A percentile compares a stretch with the other conserved stretches of the same genome.
phyloP scores from a whole-genome alignment of 768 basidiomycete genomes.

The Pleurotus salmoneostramineus region DNA sequence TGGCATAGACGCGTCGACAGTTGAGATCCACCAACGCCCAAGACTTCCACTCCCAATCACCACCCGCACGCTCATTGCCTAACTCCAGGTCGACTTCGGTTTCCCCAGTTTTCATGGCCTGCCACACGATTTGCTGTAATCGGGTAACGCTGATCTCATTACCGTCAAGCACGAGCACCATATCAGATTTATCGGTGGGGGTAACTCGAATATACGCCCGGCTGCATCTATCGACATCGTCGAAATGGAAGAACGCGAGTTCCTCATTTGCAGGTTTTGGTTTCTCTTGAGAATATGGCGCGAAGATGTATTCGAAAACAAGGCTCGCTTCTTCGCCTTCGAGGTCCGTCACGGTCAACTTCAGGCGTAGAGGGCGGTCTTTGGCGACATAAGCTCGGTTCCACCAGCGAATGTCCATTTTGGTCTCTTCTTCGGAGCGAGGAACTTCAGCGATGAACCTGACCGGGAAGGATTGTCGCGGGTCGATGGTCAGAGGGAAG shows the following conservation, averaged over 20 bases:
- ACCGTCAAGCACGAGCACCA: conserved; percentile 20
- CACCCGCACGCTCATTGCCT: conserved; percentile 21
- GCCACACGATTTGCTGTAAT: conserved; percentile 28
- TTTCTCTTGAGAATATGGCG: conserved; percentile 22
- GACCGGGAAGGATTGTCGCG: conserved; percentile 28
- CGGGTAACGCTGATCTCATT: conserved; percentile 19
- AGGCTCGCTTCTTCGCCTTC: conserved; percentile 35
- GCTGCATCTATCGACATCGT: conserved; percentile 22
- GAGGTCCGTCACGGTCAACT: conserved; percentile 29
- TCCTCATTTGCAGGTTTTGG: conserved; percentile 17
- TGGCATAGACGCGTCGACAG: conserved; percentile 34
- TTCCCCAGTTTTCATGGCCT: conserved; percentile 31
- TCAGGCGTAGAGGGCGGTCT: conserved; percentile 30
- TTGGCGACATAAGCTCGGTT: conserved; percentile 28
- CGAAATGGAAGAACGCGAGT: conserved; percentile 30
- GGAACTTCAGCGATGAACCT: conserved; percentile 27
- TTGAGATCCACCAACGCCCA: conserved; percentile 36
- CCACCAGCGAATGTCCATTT: conserved; percentile 26
- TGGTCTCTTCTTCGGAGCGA: conserved; percentile 28
- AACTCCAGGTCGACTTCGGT: conserved; percentile 32
- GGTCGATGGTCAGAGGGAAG: conserved; percentile 31
- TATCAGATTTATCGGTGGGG: conserved; percentile 9
- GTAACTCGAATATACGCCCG: conserved; percentile 23
- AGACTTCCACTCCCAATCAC: conserved; percentile 32
- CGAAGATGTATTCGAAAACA: conserved; percentile 33